Percentiles rank a stretch among this genome's conserved stretches.
These are phyloP conservation scores for Magnolia sinica DNA, from an alignment of 164 flowering plant genomes.

Conservation along the genomic window DNA sequence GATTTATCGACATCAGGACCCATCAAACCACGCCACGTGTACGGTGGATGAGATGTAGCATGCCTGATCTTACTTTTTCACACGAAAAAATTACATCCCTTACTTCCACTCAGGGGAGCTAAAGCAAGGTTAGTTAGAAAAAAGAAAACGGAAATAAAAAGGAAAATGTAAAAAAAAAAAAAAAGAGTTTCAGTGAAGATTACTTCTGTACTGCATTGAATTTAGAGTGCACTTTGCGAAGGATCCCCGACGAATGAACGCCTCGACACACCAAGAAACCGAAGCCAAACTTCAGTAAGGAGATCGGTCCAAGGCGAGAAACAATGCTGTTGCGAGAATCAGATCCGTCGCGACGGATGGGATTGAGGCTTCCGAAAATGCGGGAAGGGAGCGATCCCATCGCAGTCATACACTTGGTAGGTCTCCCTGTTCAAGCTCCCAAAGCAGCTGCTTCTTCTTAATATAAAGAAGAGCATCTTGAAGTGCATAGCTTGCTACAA, in stretches of 20 bases:
- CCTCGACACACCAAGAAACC: background rate
- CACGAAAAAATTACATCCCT: background rate
- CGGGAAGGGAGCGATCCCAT: background rate
- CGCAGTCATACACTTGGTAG: background rate
- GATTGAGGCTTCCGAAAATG: background rate
- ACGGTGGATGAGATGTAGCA: background rate
- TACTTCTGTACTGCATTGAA: background rate
- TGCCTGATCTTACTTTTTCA: background rate
- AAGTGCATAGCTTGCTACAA: too few species aligned
- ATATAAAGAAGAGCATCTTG: too few species aligned
- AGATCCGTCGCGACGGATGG: background rate
- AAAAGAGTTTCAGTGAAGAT: background rate
- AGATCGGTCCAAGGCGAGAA: background rate
- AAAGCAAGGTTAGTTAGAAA: too few species aligned
- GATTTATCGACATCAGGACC: background rate
- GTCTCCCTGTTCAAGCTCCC: background rate
- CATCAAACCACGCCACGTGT: background rate
- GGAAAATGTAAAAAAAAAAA: background rate
- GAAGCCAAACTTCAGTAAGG: background rate
- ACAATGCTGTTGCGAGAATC: background rate
- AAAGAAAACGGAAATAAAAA: too few species aligned
- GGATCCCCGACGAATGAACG: background rate
- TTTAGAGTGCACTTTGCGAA: background rate
- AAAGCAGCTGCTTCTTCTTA: background rate
- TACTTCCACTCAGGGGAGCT: too few species aligned